Evolutionary conservation across 2,329 filamentous ascomycete genomes (phyloP).

Genomic region (Colletotrichum truncatum): DNA sequence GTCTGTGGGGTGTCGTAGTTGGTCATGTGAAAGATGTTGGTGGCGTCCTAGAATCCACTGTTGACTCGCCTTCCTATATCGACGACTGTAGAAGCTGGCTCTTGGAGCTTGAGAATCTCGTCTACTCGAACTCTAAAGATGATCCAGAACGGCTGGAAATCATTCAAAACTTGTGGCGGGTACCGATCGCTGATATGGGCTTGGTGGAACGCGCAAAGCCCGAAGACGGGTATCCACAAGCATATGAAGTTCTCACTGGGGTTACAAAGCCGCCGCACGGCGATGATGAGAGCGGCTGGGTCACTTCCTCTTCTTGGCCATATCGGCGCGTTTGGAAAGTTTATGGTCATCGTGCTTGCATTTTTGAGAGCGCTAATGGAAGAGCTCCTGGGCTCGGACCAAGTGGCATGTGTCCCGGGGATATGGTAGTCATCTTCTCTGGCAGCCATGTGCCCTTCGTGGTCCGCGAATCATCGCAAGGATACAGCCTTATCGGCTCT

Average conservation of each 20-base stretch:
- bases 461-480: background rate
- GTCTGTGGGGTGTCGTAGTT: background rate
- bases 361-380: background rate
- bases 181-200: slow-evolving; percentile 10
- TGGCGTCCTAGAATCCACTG: background rate
- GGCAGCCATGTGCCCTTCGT: slow-evolving; percentile 6
- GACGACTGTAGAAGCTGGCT: background rate
- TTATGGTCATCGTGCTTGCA: background rate
- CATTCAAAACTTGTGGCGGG: background rate
- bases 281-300: background rate
- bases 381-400: slow-evolving; percentile 9
- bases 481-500: slow-evolving; percentile 8
- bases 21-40: background rate
- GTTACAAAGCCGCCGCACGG: background rate
- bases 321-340: background rate
- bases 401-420: background rate
- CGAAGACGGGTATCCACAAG: background rate
- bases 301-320: slow-evolving; percentile 3
- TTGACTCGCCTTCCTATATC: background rate
- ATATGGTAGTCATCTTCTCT: background rate
- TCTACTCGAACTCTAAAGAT: background rate
- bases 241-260: background rate
- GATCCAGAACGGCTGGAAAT: background rate
- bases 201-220: background rate
- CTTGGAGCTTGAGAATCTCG: background rate